Evolutionary conservation across 495 filamentous ascomycete genomes (phyloP), one percentile per base, ranked within the genome.

Genomic region (Trichoderma virens): DNA sequence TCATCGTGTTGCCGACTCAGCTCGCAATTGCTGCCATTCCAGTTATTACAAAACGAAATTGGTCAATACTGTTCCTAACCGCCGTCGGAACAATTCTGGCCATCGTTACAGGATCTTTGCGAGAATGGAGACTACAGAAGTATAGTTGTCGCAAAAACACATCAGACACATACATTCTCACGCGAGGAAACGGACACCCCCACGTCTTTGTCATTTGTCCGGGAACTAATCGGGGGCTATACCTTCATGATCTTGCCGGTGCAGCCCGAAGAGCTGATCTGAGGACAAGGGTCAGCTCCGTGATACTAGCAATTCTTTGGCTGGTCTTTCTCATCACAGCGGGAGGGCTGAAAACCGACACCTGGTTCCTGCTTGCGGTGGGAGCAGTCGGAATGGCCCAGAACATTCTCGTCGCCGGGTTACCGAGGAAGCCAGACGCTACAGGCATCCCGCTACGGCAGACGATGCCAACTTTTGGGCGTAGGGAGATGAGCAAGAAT

Each of bases 61-160:
- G 79, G 81, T 67, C 68, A 3, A 70, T 81, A 16, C 64, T 84
- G 13, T 35, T 81, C 31, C 69, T 81, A 16, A 82, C 79, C 0
- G 72, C 51, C 0, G 65, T 47, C 5, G 83, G 77, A 5, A 82
- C 67, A 9, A 6, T 74, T 3, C 69, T 84, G 3, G 70, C 75
- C 5, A 71, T 75, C 20, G 45, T 67, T 1, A 69, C 72, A 0
- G 80, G 76, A 0, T 54, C 65, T 1, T 61, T 82, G 18, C 73
- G 73, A 5, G 81, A 85, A 62, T 85, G 79, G 81, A 67, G 62
- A 31, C 61, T 67, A n/a, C 82, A 85, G 71, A 84, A 82, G 67
- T 81, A 78, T 77, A 71, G 75, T 2, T 78, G 77, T 66, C 77
- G 76, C 9, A 39, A 62, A 20, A 62, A 64, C 16, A 45, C 62